Percentiles rank a stretch among this genome's conserved stretches.
These are phyloP conservation scores for Rhypophila decipiens DNA, from an alignment of 495 filamentous ascomycete genomes.

Conservation along the genomic window DNA sequence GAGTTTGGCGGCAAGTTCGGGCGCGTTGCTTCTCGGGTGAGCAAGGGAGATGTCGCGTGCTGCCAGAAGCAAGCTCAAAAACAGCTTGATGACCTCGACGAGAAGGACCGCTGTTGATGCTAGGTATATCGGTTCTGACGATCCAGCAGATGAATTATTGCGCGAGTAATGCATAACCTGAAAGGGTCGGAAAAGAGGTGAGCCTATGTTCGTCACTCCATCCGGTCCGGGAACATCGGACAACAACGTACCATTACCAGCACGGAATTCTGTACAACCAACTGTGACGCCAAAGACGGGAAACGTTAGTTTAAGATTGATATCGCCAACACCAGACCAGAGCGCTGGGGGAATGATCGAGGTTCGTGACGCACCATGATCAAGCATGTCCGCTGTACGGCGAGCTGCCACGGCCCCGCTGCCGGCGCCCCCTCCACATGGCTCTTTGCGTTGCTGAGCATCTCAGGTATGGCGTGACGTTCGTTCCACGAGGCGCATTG, in stretches of 20 bases:
- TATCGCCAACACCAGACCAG: neutral
- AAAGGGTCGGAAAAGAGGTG: neutral
- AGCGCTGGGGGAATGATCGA: no score
- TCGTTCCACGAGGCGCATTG: no score
- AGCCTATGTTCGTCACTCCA: neutral
- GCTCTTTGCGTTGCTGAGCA: conserved; percentile 9
- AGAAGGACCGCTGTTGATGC: conserved; percentile 70
- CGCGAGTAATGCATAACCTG: conserved; percentile 65
- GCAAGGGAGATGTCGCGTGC: conserved; percentile 35
- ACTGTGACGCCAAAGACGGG: conserved; percentile 24
- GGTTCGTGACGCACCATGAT: conserved; percentile 1
- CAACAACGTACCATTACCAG: conserved; percentile 43
- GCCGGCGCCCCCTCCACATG: neutral
- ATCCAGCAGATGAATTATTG: conserved; percentile 56
- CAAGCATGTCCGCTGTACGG: conserved; percentile 4
- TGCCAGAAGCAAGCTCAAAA: conserved; percentile 52
- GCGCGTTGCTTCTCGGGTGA: conserved; percentile 50
- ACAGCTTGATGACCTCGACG: conserved; percentile 65
- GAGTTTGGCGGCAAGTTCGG: conserved; percentile 51
- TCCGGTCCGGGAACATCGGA: no score
- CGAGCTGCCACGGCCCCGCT: neutral
- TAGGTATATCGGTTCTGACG: conserved; percentile 55
- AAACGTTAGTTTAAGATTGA: neutral
- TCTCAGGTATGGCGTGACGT: neutral
- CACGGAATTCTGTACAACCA: conserved; percentile 50